Conservation (phyloP, 371 early-diverging fungal species). For the Sporodiniella umbellata region DNA sequence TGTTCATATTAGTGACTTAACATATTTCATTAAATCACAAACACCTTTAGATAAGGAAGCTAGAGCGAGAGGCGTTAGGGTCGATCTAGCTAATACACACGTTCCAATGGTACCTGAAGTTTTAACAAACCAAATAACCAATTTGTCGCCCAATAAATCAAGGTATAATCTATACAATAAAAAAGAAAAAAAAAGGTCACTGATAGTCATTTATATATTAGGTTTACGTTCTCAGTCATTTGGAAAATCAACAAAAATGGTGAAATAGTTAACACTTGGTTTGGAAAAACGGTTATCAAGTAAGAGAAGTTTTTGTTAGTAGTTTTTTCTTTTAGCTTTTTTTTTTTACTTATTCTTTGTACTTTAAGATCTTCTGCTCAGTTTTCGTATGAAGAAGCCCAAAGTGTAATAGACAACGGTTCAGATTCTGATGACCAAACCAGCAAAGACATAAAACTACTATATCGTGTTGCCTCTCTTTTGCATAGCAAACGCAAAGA, state of each 20-base stretch:
- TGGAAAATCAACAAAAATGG: conserved; percentile 77
- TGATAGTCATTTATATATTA: conserved; percentile 2
- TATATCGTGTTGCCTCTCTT: conserved; percentile 19
- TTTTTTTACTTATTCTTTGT: too few relatives aligned
- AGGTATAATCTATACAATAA: conserved; percentile 17
- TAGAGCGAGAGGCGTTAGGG: conserved; percentile 83
- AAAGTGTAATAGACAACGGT: conserved; percentile 41
- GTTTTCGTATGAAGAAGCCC: conserved; percentile 85
- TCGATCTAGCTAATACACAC: conserved; percentile 84
- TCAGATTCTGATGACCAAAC: conserved; percentile 1
- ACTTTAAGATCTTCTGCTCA: conserved; percentile 62
- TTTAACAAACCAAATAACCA: conserved; percentile 72
- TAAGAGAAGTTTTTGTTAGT: conserved; percentile 5
- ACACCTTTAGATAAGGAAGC: conserved; percentile 91
- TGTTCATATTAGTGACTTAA: conserved; percentile 97
- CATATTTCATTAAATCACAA: conserved; percentile 86
- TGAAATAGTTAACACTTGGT: conserved; percentile 56
- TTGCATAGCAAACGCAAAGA: conserved; percentile 18
- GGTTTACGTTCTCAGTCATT: conserved; percentile 82
- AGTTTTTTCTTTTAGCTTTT: too few relatives aligned
- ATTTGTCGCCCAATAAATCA: conserved; percentile 20
- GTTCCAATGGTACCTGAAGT: conserved; percentile 97
- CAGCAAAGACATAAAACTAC: conserved; percentile 8
- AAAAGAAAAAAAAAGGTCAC: not conserved
- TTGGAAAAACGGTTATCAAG: conserved; percentile 78